Evolutionary conservation across 352 stramenopile genomes (phyloP).

Genomic region (Ophiocytium majus): DNA sequence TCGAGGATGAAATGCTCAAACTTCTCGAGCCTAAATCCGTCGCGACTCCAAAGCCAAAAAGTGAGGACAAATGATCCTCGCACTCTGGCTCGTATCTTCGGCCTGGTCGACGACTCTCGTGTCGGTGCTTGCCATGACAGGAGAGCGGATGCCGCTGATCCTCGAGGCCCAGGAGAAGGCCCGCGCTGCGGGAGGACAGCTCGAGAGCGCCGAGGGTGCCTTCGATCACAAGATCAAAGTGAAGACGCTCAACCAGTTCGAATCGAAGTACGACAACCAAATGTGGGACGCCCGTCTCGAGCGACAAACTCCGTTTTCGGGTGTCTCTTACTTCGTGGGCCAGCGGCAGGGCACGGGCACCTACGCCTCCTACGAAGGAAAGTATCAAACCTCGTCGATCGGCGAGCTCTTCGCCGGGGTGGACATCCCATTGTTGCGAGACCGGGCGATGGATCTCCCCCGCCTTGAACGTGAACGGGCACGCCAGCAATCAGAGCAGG

Average conservation of each 20-base stretch:
- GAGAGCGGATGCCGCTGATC: neutral
- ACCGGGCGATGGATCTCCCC: neutral
- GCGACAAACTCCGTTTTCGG: neutral
- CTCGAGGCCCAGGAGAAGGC: neutral
- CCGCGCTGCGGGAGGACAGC: neutral
- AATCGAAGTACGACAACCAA: constrained; percentile 10
- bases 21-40: too few species aligned
- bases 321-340: neutral
- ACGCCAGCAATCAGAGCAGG: neutral
- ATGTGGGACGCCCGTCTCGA: neutral
- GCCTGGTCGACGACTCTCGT: too few species aligned
- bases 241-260: neutral
- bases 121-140: too few species aligned
- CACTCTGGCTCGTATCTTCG: too few species aligned
- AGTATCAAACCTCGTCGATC: neutral
- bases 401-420: neutral
- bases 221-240: constrained; percentile 13
- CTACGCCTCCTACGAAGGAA: neutral
- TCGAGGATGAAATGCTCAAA: too few species aligned
- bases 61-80: too few species aligned
- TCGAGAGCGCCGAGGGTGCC: neutral
- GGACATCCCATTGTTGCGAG: neutral
- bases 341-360: neutral
- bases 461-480: neutral
- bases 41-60: too few species aligned